phyloP scores from a whole-genome alignment of 257 asterid genomes.

The Salvia miltiorrhiza region DNA sequence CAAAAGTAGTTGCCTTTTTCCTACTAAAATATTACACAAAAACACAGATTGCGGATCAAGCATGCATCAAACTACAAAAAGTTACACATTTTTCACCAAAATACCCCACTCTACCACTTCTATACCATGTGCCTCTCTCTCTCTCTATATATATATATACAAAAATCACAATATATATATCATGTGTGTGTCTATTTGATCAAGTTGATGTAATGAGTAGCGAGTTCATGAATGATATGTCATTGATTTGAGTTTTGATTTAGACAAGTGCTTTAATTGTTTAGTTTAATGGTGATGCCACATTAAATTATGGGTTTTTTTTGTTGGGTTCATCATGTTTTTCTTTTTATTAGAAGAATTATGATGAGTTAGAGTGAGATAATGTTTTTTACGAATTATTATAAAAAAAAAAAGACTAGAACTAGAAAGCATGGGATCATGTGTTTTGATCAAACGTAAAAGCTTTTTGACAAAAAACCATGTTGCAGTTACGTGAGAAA shows the following conservation, averaged over 20 bases:
- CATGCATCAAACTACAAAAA: constrained; percentile 19
- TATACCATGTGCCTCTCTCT: constrained; percentile 30
- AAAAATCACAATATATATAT: neutral
- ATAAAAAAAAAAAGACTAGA: neutral
- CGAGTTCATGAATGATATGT: no score
- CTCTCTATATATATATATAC: neutral
- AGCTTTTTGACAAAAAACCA: neutral
- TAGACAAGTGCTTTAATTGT: no score
- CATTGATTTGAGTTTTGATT: no score
- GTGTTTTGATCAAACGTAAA: no score
- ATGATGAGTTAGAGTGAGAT: no score
- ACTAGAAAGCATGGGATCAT: neutral
- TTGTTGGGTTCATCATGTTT: no score
- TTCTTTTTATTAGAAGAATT: no score
- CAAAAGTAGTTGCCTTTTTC: constrained; percentile 28
- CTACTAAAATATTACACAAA: constrained; percentile 16
- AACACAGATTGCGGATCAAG: constrained; percentile 35
- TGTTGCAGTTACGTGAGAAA: neutral
- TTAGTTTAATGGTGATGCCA: no score
- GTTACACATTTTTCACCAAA: constrained; percentile 16
- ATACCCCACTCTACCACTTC: constrained; percentile 14
- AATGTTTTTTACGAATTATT: no score
- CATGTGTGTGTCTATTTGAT: no score
- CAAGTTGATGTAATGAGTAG: no score
- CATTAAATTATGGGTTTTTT: no score